phyloP scores from a whole-genome alignment of 257 asterid genomes.

The Solanum habrochaites region DNA sequence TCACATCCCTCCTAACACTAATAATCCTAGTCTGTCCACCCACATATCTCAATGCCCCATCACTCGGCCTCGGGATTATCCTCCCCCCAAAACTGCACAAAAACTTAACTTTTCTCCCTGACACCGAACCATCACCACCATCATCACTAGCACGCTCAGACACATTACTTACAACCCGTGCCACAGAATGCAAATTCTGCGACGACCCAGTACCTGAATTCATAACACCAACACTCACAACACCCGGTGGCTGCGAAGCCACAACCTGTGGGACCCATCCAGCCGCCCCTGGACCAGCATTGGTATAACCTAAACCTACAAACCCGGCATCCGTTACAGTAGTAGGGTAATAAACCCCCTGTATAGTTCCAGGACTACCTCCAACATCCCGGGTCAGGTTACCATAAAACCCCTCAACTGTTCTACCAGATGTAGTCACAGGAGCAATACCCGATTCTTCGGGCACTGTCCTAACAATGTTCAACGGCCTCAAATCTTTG shows the following conservation, averaged over 20 bases:
- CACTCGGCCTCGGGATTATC: slow-evolving; percentile 84
- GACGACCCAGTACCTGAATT: slow-evolving; percentile 26
- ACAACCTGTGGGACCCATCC: slow-evolving; percentile 60
- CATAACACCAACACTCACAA: slow-evolving; percentile 17
- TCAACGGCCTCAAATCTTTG: slow-evolving; percentile 67
- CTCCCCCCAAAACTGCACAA: slow-evolving; percentile 97
- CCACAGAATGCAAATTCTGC: slow-evolving; percentile 19
- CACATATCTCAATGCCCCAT: slow-evolving; percentile 78
- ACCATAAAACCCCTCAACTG: slow-evolving; percentile 51
- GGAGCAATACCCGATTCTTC: slow-evolving; percentile 70
- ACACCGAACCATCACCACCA: slow-evolving; percentile 56
- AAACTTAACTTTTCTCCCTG: slow-evolving; percentile 68
- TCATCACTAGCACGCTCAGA: slow-evolving; percentile 65
- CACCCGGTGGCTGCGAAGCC: slow-evolving; percentile 26
- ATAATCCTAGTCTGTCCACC: slow-evolving; percentile 96
- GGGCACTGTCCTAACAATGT: slow-evolving; percentile 30
- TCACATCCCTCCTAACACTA: slow-evolving; percentile 53
- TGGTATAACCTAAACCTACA: slow-evolving; percentile 40
- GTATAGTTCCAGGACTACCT: slow-evolving; percentile 37
- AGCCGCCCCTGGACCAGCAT: slow-evolving; percentile 34
- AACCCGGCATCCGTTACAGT: slow-evolving; percentile 38
- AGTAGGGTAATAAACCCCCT: slow-evolving; percentile 50
- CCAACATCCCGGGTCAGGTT: slow-evolving; percentile 30
- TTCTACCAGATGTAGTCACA: slow-evolving; percentile 42
- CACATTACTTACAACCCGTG: slow-evolving; percentile 16